Percentiles rank a stretch among this genome's conserved stretches.
Evolutionary conservation across 1,139 yeast genomes (phyloP).

Genomic region (Pneumocystis canis): DNA sequence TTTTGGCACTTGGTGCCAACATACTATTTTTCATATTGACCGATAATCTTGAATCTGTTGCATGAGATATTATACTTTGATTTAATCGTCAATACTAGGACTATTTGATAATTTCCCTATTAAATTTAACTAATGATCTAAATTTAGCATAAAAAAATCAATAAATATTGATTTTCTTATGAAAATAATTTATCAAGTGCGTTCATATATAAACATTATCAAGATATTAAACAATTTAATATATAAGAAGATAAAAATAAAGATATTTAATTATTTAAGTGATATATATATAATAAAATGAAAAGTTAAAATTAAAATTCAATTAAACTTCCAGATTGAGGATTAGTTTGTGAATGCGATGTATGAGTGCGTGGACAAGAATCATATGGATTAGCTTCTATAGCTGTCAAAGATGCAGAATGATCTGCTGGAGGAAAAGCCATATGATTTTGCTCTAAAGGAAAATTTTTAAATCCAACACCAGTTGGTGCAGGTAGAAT

Average conservation of each 20-base stretch:
- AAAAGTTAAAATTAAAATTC: background rate
- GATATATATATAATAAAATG: background rate
- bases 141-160: background rate
- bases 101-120: background rate
- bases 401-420: background rate
- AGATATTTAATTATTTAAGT: background rate
- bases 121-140: background rate
- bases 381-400: background rate
- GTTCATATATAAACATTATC: too few species aligned
- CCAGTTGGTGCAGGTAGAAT: background rate
- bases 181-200: too few species aligned
- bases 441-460: background rate
- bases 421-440: background rate
- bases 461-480: background rate
- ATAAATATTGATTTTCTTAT: background rate
- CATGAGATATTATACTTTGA: background rate
- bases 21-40: background rate
- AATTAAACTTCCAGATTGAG: background rate
- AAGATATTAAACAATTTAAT: too few species aligned
- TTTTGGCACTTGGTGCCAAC: background rate
- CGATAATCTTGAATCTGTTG: background rate
- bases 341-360: background rate
- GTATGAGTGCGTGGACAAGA: background rate
- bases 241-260: background rate
- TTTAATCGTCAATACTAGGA: background rate